phyloP scores from a whole-genome alignment of 2,329 filamentous ascomycete species.

The Claviceps capensis region DNA sequence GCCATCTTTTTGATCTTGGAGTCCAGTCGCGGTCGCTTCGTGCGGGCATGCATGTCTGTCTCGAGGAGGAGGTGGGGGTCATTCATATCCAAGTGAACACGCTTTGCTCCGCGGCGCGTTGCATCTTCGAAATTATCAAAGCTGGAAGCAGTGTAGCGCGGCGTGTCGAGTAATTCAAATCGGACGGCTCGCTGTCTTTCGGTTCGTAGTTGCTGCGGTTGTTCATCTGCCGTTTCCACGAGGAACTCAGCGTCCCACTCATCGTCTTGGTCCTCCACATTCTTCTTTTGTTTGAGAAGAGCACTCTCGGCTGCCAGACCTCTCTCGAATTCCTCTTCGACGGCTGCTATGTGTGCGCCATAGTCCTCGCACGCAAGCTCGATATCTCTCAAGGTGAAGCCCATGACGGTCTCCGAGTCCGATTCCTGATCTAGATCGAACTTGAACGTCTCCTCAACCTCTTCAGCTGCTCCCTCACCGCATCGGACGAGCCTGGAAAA shows the following conservation, averaged over 20 bases:
- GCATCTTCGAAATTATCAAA: conserved; percentile 70
- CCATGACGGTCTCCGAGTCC: conserved; percentile 54
- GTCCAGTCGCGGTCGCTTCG: conserved; percentile 44
- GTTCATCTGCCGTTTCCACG: conserved; percentile 31
- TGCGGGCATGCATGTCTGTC: conserved; percentile 49
- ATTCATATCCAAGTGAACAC: conserved; percentile 71
- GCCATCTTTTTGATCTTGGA: conserved; percentile 52
- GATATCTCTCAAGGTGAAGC: conserved; percentile 67
- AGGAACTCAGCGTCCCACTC: conserved; percentile 52
- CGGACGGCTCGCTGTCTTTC: conserved; percentile 57
- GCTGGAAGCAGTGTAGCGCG: conserved; percentile 49
- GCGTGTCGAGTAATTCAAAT: conserved; percentile 43
- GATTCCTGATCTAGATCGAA: conserved; percentile 37
- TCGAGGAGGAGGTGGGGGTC: conserved; percentile 81
- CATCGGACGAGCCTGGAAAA: conserved; percentile 34
- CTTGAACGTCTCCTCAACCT: conserved; percentile 23
- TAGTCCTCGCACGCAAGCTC: conserved; percentile 79
- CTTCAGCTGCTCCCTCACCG: conserved; percentile 22
- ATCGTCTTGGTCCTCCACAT: conserved; percentile 31
- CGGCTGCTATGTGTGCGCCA: conserved; percentile 47
- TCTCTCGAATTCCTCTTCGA: conserved; percentile 24
- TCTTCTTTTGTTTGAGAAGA: conserved; percentile 17
- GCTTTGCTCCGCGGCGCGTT: conserved; percentile 60
- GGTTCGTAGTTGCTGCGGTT: conserved; percentile 24
- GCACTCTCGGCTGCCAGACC: conserved; percentile 19